These are phyloP conservation scores for Xylariaceae sp. DNA, from an alignment of 2,329 filamentous ascomycete species.

Conservation along the genomic window DNA sequence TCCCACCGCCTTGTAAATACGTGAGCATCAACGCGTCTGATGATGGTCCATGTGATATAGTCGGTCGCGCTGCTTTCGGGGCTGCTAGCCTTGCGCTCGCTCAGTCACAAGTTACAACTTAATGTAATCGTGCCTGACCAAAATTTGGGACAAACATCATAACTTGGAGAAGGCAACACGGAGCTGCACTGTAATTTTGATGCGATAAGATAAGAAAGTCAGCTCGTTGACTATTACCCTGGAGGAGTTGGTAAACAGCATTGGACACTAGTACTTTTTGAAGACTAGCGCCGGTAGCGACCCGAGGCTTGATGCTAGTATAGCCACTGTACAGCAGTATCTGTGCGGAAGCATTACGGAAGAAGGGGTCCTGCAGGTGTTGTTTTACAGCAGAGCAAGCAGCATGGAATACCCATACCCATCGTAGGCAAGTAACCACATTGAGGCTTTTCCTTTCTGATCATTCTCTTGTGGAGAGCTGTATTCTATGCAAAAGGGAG, in stretches of 20 bases:
- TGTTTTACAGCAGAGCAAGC: constrained; percentile 17
- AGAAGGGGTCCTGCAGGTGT: constrained; percentile 12
- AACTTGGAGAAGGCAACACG: too few species aligned
- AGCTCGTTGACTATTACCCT: too few species aligned
- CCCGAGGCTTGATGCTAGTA: constrained; percentile 5
- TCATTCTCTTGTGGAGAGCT: neutral
- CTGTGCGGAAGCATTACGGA: too few species aligned
- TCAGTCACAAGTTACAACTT: too few species aligned
- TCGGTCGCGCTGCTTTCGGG: neutral
- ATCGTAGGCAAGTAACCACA: too few species aligned
- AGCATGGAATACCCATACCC: too few species aligned
- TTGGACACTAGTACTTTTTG: constrained; percentile 3
- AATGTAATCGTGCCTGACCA: too few species aligned
- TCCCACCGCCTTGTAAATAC: neutral
- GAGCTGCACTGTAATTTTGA: constrained; percentile 5
- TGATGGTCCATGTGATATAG: neutral
- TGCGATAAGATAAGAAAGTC: constrained; percentile 20
- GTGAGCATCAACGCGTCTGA: neutral
- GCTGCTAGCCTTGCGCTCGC: too few species aligned
- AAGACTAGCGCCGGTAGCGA: constrained; percentile 14
- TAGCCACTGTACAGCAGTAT: too few species aligned
- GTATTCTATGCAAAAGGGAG: neutral
- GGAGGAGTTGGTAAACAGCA: neutral
- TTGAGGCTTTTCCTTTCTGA: neutral
- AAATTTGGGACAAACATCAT: too few species aligned